phyloP scores from a whole-genome alignment of 805 yeast species.

The Blastobotrys chiropterorum region DNA sequence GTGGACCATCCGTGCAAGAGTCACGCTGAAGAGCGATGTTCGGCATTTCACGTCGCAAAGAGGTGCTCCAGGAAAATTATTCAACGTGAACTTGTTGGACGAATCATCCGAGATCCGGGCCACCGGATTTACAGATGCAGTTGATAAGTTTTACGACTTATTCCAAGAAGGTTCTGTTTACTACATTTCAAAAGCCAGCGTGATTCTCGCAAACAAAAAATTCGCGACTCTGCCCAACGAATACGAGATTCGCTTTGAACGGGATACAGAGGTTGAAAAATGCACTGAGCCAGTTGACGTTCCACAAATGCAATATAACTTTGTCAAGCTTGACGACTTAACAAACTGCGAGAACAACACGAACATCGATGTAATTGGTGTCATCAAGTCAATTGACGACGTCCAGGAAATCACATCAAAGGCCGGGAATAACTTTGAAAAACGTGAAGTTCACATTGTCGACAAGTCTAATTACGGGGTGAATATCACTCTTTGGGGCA shows the following conservation, averaged over 20 bases:
- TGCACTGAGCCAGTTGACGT: conserved; percentile 55
- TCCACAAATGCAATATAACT: conserved; percentile 74
- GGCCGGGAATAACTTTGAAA: conserved; percentile 82
- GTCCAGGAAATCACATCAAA: conserved; percentile 75
- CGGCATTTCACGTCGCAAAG: conserved; percentile 80
- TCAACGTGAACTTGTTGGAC: conserved; percentile 81
- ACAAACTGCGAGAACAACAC: conserved; percentile 64
- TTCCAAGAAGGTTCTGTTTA: conserved; percentile 88
- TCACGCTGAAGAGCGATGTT: conserved; percentile 79
- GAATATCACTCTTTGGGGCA: conserved; percentile 85
- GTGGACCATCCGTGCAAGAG: conserved; percentile 93
- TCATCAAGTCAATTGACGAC: conserved; percentile 70
- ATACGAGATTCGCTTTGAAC: conserved; percentile 77
- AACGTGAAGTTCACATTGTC: conserved; percentile 82
- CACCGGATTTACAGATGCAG: conserved; percentile 85
- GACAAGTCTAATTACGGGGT: conserved; percentile 77
- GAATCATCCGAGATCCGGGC: conserved; percentile 96
- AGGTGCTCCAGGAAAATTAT: conserved; percentile 78
- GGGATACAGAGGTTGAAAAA: conserved; percentile 69
- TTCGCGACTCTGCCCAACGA: conserved; percentile 81
- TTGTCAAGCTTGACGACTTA: conserved; percentile 61
- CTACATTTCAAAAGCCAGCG: conserved; percentile 72
- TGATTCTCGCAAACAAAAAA: conserved; percentile 78
- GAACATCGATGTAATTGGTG: conserved; percentile 81
- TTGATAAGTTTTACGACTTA: conserved; percentile 67